These are phyloP conservation scores for Neurospora sp. DNA, from an alignment of 495 filamentous ascomycete species.

Conservation along the genomic window DNA sequence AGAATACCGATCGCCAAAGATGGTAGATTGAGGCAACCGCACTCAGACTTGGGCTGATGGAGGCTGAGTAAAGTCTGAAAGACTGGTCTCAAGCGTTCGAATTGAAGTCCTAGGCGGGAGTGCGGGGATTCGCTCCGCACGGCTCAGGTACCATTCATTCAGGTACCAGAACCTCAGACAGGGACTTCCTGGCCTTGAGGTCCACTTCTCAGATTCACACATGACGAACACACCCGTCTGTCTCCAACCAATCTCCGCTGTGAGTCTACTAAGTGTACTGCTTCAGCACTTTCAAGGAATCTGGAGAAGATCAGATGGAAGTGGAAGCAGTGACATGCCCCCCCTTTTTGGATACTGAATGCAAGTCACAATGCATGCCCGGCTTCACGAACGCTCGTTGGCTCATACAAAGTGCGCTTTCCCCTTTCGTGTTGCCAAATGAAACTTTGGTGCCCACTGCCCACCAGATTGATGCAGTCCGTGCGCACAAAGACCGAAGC, in stretches of 20 bases:
- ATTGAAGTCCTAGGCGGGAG: neutral
- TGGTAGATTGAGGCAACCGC: neutral
- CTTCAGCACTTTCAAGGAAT: neutral
- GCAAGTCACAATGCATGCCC: neutral
- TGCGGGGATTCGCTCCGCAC: neutral
- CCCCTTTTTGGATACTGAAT: neutral
- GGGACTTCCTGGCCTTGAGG: neutral
- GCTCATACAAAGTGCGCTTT: neutral
- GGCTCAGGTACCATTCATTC: neutral
- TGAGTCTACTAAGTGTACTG: neutral
- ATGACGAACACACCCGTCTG: neutral
- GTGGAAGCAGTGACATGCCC: neutral
- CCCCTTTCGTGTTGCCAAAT: neutral
- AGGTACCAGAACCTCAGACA: neutral
- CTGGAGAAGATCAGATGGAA: neutral
- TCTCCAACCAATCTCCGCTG: neutral
- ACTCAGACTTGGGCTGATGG: neutral
- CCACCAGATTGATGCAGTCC: neutral
- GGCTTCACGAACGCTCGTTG: neutral
- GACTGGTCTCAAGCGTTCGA: neutral
- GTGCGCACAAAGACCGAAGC: neutral
- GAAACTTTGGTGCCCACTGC: neutral
- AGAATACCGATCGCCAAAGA: neutral
- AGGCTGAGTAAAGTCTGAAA: neutral
- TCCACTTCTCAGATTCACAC: neutral